Percentiles rank a stretch among this genome's conserved stretches.
Conservation (phyloP, 371 early-diverging fungal genomes). For the Capniomyces stellatus region DNA sequence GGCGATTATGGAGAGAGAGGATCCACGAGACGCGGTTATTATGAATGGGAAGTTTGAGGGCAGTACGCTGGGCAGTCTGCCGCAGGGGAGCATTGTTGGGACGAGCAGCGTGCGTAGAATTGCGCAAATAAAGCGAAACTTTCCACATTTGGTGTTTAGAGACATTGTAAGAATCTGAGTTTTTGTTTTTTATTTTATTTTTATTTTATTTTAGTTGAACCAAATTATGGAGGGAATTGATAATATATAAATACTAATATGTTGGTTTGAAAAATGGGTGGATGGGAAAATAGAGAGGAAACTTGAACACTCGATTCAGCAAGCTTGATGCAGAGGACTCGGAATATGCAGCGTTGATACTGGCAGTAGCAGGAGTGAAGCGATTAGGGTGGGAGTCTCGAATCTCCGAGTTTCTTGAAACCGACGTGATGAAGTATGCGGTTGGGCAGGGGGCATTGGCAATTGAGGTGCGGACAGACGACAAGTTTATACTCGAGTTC, state of each 20-base stretch:
- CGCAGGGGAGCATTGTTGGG: slow-evolving; percentile 65
- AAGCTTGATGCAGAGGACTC: slow-evolving; percentile 69
- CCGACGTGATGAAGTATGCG: slow-evolving; percentile 57
- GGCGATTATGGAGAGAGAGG: slow-evolving; percentile 68
- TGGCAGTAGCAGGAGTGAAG: slow-evolving; percentile 77
- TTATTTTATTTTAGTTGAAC: background rate
- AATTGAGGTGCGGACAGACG: slow-evolving; percentile 63
- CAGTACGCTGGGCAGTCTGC: slow-evolving; percentile 39
- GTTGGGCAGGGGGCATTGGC: slow-evolving; percentile 91
- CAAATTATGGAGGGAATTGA: background rate
- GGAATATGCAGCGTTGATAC: slow-evolving; percentile 56
- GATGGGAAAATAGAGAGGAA: slow-evolving; percentile 26
- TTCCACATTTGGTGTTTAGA: slow-evolving; percentile 56
- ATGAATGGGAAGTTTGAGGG: slow-evolving; percentile 23
- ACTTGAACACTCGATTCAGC: slow-evolving; percentile 68
- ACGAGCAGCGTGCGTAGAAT: slow-evolving; percentile 79
- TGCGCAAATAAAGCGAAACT: slow-evolving; percentile 66
- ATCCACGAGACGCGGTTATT: slow-evolving; percentile 81
- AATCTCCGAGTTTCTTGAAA: slow-evolving; percentile 48
- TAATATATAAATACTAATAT: background rate
- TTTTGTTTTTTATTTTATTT: background rate
- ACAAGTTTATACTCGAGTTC: slow-evolving; percentile 27
- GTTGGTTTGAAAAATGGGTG: background rate
- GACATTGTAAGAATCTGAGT: slow-evolving; percentile 30
- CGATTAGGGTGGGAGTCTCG: slow-evolving; percentile 48